Evolutionary conservation across 768 basidiomycete species (phyloP).

Genomic region (Ramaria sp.): DNA sequence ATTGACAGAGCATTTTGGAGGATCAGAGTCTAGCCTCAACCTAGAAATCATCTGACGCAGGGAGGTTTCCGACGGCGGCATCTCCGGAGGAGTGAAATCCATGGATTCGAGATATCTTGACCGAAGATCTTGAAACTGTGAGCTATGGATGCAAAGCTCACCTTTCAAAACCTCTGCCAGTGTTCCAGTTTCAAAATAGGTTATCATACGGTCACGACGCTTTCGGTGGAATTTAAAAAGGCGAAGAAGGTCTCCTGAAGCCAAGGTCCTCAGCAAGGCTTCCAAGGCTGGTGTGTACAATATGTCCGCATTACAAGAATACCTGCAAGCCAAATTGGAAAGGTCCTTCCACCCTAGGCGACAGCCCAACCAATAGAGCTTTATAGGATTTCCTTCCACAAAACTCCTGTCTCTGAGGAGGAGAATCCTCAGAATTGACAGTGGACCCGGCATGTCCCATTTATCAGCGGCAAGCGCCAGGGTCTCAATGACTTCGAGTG

Average conservation of each 20-base stretch:
- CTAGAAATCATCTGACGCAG: too few relatives aligned
- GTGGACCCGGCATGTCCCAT: constrained; percentile 58
- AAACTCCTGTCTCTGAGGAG: constrained; percentile 25
- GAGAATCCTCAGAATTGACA: constrained; percentile 46
- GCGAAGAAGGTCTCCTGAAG: background rate
- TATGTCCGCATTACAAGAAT: background rate
- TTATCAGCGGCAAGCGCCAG: constrained; percentile 56
- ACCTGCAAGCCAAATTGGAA: background rate
- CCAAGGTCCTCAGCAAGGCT: background rate
- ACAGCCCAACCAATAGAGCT: background rate
- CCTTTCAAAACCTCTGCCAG: too few relatives aligned
- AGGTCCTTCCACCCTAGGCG: background rate
- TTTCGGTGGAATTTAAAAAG: background rate
- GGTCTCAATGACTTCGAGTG: constrained; percentile 43
- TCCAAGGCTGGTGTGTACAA: background rate
- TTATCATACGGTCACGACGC: background rate
- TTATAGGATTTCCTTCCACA: background rate
- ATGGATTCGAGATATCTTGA: too few relatives aligned
- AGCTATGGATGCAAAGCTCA: too few relatives aligned
- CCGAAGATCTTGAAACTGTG: too few relatives aligned
- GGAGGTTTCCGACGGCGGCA: too few relatives aligned
- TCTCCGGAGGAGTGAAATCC: too few relatives aligned
- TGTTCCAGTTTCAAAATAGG: background rate
- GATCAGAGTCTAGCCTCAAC: too few relatives aligned
- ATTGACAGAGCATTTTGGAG: too few relatives aligned